A percentile compares a stretch with the other conserved stretches of the same genome.
phyloP scores from a whole-genome alignment of 371 early-diverging fungal genomes.

The Actinomortierella ambigua region DNA sequence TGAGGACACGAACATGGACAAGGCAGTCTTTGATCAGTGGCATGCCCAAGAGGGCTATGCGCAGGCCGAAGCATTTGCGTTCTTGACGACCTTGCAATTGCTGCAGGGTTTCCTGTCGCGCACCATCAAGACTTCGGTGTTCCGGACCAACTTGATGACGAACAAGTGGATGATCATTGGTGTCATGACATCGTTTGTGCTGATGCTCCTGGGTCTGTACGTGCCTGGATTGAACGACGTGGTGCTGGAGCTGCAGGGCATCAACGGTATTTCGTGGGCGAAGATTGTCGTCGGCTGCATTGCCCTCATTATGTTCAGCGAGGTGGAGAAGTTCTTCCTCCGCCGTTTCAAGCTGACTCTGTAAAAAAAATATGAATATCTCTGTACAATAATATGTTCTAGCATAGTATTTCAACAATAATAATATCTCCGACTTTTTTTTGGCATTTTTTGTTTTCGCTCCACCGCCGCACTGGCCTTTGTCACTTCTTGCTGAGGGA shows the following conservation, averaged over 20 bases:
- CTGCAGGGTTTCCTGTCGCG: slow-evolving; percentile 81
- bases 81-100: slow-evolving; percentile 81
- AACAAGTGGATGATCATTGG: slow-evolving; percentile 83
- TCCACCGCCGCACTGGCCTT: background rate
- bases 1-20: no score
- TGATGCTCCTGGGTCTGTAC: slow-evolving; percentile 79
- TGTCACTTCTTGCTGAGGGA: background rate
- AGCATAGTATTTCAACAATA: no score
- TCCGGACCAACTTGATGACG: slow-evolving; percentile 68
- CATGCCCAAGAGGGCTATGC: slow-evolving; percentile 35
- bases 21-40: background rate
- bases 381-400: background rate
- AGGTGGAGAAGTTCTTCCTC: slow-evolving; percentile 64
- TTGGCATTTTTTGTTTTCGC: background rate
- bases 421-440: background rate
- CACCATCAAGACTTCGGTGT: slow-evolving; percentile 69
- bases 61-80: slow-evolving; percentile 70
- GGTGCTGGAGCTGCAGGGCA: slow-evolving; percentile 64
- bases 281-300: slow-evolving; percentile 71
- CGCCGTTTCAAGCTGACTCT: slow-evolving; percentile 8
- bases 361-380: background rate
- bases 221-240: slow-evolving; percentile 63
- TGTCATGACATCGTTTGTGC: slow-evolving; percentile 67
- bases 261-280: slow-evolving; percentile 77
- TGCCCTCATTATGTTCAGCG: slow-evolving; percentile 69